phyloP scores from a whole-genome alignment of 1,284 basidiomycete genomes.

The Bjerkandera adusta region DNA sequence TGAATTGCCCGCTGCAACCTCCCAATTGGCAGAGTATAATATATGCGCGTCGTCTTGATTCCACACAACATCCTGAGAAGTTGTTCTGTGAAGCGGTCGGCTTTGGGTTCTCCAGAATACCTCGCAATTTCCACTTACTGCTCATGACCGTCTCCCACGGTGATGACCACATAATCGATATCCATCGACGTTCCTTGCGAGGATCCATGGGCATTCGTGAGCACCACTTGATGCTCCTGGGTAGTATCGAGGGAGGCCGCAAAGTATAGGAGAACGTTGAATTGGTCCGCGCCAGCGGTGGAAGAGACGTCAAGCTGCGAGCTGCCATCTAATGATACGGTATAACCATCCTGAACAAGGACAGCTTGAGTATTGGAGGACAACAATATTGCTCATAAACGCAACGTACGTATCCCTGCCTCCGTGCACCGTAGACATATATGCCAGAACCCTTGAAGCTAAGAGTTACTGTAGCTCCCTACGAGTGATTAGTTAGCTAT shows the following conservation, averaged over 20 bases:
- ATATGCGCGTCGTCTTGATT: conserved; percentile 2
- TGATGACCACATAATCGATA: not conserved
- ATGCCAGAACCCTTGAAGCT: not conserved
- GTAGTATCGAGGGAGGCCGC: not conserved
- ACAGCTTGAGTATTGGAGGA: not conserved
- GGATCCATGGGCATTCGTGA: not conserved
- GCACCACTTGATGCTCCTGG: not conserved
- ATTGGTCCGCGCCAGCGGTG: not conserved
- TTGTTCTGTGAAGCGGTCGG: not conserved
- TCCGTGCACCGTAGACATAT: not conserved
- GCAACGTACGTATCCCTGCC: not conserved
- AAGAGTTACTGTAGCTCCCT: not conserved
- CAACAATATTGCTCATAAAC: too few relatives aligned
- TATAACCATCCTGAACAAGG: not conserved
- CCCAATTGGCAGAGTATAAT: conserved; percentile 5
- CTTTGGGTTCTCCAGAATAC: too few relatives aligned
- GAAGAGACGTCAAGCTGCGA: not conserved
- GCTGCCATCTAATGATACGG: not conserved
- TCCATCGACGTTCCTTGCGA: not conserved
- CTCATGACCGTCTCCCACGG: not conserved
- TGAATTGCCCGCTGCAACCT: not conserved
- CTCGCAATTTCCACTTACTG: not conserved
- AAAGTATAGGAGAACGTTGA: not conserved
- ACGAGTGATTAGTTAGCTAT: too few relatives aligned
- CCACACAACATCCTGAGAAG: not conserved